phyloP scores from a whole-genome alignment of 495 filamentous ascomycete species.

The Penicillium salamii region DNA sequence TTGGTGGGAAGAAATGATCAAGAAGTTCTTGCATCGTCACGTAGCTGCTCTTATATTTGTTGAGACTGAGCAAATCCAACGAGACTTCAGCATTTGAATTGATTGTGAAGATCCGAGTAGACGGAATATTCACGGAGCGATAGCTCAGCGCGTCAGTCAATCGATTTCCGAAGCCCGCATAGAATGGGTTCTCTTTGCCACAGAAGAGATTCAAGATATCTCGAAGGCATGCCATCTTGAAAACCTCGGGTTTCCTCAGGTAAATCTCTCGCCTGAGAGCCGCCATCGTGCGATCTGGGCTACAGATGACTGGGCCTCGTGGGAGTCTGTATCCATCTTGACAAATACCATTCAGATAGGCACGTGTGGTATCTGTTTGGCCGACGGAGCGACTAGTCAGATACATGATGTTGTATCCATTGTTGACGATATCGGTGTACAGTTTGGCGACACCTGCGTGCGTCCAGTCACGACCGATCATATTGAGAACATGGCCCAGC shows the following conservation, averaged over 20 bases:
- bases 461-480: conserved; percentile 98
- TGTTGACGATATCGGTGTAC: conserved; percentile 91
- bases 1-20: conserved; percentile 93
- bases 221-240: conserved; percentile 97
- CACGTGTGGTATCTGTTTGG: conserved; percentile 85
- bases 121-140: conserved; percentile 90
- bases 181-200: conserved; percentile 80
- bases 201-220: conserved; percentile 89
- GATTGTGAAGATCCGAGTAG: conserved; percentile 95
- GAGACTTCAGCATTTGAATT: conserved; percentile 97
- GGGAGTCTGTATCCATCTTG: conserved; percentile 87
- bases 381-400: conserved; percentile 92
- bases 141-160: conserved; percentile 96
- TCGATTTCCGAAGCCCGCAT: conserved; percentile 95
- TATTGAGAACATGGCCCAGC: conserved; percentile 93
- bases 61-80: conserved; percentile 85
- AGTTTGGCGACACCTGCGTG: conserved; percentile 95
- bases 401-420: conserved; percentile 99
- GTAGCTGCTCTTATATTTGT: conserved; percentile 95
- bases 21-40: conserved; percentile 94
- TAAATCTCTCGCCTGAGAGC: conserved; percentile 92
- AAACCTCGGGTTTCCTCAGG: conserved; percentile 92
- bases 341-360: conserved; percentile 84
- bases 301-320: conserved; percentile 89
- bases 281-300: conserved; percentile 94